Base-by-base conservation (phyloP, 2,329 filamentous ascomycete species). In the Neonectria coccinea region DNA sequence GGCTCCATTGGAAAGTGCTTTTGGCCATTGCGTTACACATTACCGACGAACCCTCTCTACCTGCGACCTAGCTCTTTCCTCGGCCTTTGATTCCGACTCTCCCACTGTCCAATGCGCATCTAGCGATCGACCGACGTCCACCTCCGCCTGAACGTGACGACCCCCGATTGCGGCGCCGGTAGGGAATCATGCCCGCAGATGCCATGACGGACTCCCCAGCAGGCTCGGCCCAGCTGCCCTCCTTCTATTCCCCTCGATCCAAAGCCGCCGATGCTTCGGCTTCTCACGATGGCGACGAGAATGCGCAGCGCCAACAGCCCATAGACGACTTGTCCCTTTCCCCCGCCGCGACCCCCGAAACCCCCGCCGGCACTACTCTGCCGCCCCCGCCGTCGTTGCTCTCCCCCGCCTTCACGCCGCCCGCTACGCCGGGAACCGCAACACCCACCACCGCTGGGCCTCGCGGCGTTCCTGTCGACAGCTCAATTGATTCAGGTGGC, bases 371-470 rank as follows among this genome's bases (percentile, higher is more conserved):
- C 44, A 47, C 59, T 41, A 44, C 67, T 25, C 72, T 72, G 53
- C 70, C 67, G 16, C 85, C 84, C 31, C 86, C 85, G 14, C 86
- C 89, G 5, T 93, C 93, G 4, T 89, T 96, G 52, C 90, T 97
- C 67, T 97, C 95, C 77, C 92, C 92, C 55, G 92, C 92, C 69
- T 97, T 93, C 79, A 94, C 90, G 7, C 92, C 92, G 14, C 91
- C 91, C 33, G 81, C 84, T 9, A 91, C 89, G 0, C 88, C 89
- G 0, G 88, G 88, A 4, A 83, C 84, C 6, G 79, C 84, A 27
- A 90, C 87, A 1, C 86, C 86, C 3, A 78, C 74, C 56, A 72
- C 72, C 51, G 73, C 74, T 59, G 78, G 74, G 42, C 83, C 86
- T 12, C 86, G 83, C 52, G 81, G 86, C 64, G 82, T 89, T 8